Percentiles rank a stretch among this genome's conserved stretches.
phyloP scores from a whole-genome alignment of 164 flowering plant genomes.

The Santalum album region DNA sequence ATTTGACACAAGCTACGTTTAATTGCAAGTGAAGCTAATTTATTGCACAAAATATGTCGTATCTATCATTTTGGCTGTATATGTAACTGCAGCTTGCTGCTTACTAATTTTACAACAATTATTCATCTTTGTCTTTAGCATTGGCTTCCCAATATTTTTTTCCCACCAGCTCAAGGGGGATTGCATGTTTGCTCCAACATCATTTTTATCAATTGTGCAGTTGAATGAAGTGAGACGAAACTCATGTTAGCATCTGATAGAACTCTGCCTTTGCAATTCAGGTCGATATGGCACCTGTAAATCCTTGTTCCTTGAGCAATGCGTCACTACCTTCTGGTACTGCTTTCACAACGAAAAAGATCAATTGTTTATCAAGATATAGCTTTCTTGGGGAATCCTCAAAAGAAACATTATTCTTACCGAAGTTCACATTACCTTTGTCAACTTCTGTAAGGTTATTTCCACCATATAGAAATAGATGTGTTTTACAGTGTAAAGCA shows the following conservation, averaged over 20 bases:
- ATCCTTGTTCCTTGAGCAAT: slow-evolving; percentile 52
- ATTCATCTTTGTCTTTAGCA: too few relatives aligned
- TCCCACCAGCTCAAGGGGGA: neutral
- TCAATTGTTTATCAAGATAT: slow-evolving; percentile 24
- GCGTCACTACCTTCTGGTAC: slow-evolving; percentile 39
- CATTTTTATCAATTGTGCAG: slow-evolving; percentile 22
- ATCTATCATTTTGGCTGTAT: too few relatives aligned
- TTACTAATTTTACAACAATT: too few relatives aligned
- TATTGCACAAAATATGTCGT: too few relatives aligned
- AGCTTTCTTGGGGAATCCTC: slow-evolving; percentile 22
- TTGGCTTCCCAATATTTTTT: neutral
- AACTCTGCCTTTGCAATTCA: neutral
- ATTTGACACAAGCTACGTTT: too few relatives aligned
- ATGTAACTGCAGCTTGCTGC: too few relatives aligned
- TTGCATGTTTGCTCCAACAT: neutral
- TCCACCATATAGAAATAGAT: slow-evolving; percentile 25
- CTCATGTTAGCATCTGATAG: slow-evolving; percentile 11
- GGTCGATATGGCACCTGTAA: slow-evolving; percentile 55
- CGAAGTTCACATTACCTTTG: slow-evolving; percentile 29
- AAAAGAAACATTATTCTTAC: slow-evolving; percentile 23
- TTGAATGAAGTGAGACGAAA: slow-evolving; percentile 18
- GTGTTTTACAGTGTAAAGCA: slow-evolving; percentile 15
- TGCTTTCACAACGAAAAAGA: slow-evolving; percentile 36
- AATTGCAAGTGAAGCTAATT: too few relatives aligned
- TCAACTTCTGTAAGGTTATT: slow-evolving; percentile 39